Base-by-base conservation (phyloP, 192 early-diverging fungal genomes). In the Coemansia sp. region DNA sequence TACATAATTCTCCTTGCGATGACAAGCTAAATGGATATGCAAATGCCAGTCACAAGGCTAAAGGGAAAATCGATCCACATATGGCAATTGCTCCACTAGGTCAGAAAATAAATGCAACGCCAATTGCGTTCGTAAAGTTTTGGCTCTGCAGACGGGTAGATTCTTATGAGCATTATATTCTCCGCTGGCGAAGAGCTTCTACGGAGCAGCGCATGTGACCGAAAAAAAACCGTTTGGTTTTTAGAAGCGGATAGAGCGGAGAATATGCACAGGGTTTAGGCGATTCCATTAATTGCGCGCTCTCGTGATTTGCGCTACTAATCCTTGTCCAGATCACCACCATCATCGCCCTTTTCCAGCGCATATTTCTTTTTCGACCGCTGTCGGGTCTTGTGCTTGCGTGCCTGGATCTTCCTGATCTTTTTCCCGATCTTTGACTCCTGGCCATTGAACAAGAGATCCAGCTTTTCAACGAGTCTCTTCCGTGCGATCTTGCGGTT, bases 401-500 rank as follows among this genome's bases (percentile, higher is more conserved):
- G 72, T 33, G 86, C 85, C 23, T 85, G 81, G 41, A 90, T 77
- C 62, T 90, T 92, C 5, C 79, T 81, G 24, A 85, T 85, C 64
- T 89, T 88, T 52, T 86, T 75, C 8, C 82, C 85, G 20, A 67
- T 84, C 56, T 92, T 92, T 11, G 88, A 90, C 33, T 72, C 53
- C 1, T 75, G 66, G 8, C 90, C 90, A 60, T 93, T 93, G 58
- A 77, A 64, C 33, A 85, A 71, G 20, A 91, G 84, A 69, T 93
- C 92, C n/a, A 93, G 73, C 70, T 90, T 89, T 16, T 78, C 85
- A 16, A 72, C 60, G 1, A 93, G 67, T 30, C 91, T 72, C 56
- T 89, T 88, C 46, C 85, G 63, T 1, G 92, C 92, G 36, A 91
- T 85, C 35, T 87, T 87, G 64, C 92, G 86, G 66, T 93, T 93